Conservation (phyloP, 2,329 filamentous ascomycete species). For the Graphiopsis chlorocephala region DNA sequence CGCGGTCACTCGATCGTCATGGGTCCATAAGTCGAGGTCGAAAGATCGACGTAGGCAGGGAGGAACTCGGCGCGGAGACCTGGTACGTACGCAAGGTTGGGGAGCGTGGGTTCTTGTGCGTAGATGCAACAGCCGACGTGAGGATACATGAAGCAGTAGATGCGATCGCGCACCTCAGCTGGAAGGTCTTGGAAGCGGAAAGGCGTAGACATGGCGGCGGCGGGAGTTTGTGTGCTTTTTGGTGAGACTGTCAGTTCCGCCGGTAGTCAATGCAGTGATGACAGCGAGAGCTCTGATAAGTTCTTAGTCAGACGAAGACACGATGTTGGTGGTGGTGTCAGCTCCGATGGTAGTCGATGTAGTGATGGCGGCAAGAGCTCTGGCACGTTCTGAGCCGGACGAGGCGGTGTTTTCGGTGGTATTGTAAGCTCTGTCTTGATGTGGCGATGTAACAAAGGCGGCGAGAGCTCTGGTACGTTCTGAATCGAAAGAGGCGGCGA, state of each 20-base stretch:
- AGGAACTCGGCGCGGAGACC: too few relatives aligned
- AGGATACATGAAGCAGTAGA: not conserved
- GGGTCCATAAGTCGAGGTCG: too few relatives aligned
- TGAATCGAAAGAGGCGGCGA: not conserved
- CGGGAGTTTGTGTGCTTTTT: not conserved
- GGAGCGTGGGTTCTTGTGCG: too few relatives aligned
- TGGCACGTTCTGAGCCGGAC: not conserved
- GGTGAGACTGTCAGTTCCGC: not conserved
- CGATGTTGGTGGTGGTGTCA: not conserved
- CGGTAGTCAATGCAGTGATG: not conserved
- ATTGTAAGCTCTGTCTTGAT: not conserved
- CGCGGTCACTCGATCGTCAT: too few relatives aligned
- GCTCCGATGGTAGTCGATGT: not conserved
- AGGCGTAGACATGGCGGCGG: not conserved
- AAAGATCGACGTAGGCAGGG: too few relatives aligned
- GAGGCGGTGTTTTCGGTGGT: not conserved
- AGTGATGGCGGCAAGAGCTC: not conserved
- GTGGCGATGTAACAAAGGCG: not conserved
- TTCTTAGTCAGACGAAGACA: not conserved
- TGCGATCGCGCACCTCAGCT: not conserved
- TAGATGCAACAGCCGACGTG: too few relatives aligned
- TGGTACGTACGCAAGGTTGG: too few relatives aligned
- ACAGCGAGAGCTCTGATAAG: not conserved
- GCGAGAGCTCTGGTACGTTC: not conserved
- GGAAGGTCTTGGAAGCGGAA: not conserved